A percentile compares a stretch with the other conserved stretches of the same genome.
phyloP scores from a whole-genome alignment of 208 protist species.

The Angomonas deanei region DNA sequence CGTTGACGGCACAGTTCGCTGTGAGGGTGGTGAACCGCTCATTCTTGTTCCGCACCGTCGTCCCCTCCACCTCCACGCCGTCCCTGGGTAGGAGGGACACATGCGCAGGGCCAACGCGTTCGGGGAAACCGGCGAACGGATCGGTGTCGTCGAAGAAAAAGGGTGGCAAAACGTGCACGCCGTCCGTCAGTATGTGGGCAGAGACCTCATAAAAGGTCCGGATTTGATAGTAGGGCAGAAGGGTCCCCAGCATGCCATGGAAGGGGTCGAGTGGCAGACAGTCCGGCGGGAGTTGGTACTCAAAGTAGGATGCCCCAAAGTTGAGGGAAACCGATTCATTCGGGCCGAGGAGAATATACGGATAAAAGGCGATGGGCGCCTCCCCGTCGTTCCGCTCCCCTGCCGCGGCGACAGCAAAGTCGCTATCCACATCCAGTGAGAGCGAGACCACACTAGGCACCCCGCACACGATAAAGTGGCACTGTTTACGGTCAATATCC shows the following conservation, averaged over 20 bases:
- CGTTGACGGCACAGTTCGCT: constrained; percentile 73
- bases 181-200: constrained; percentile 58
- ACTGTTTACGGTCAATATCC: constrained; percentile 46
- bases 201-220: constrained; percentile 81
- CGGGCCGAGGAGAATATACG: constrained; percentile 64
- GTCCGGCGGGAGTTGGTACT: constrained; percentile 63
- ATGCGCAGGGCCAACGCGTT: constrained; percentile 77
- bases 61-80: constrained; percentile 61
- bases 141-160: constrained; percentile 86
- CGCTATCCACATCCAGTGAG: constrained; percentile 4
- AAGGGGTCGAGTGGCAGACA: constrained; percentile 79
- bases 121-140: constrained; percentile 68
- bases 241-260: constrained; percentile 60
- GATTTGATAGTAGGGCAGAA: constrained; percentile 87
- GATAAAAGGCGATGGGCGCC: constrained; percentile 38
- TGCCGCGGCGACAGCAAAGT: not conserved
- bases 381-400: constrained; percentile 1
- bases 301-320: constrained; percentile 84
- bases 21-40: constrained; percentile 61
- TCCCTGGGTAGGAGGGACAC: constrained; percentile 64
- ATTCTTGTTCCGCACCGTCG: constrained; percentile 73
- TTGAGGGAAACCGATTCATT: constrained; percentile 73
- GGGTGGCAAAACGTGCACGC: constrained; percentile 56
- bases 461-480: constrained; percentile 73
- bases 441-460: constrained; percentile 16